A percentile compares a stretch with the other conserved stretches of the same genome.
These are phyloP conservation scores for Penicillium polonicum DNA, from an alignment of 2,329 filamentous ascomycete species.

Conservation along the genomic window DNA sequence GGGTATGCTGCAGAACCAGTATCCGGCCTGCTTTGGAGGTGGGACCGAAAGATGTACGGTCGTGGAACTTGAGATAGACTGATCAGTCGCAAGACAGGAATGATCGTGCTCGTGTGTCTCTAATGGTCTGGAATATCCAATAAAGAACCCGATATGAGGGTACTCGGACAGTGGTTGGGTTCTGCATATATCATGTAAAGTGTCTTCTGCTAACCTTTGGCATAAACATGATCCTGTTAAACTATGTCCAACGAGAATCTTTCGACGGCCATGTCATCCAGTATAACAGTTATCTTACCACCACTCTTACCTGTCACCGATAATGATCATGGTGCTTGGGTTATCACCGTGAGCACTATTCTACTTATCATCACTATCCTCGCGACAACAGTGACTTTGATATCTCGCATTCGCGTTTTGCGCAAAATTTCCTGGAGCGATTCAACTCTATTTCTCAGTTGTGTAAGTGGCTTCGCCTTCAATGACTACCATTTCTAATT, in stretches of 20 bases:
- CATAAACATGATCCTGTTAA: not conserved
- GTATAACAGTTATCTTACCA: not conserved
- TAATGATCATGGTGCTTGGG: constrained; percentile 13
- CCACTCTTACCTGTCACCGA: constrained; percentile 10
- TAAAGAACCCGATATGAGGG: not conserved
- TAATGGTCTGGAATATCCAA: not conserved
- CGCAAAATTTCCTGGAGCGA: constrained; percentile 10
- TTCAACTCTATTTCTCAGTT: constrained; percentile 1
- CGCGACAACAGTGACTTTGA: constrained; percentile 7
- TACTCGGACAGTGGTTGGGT: not conserved
- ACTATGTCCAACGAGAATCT: not conserved
- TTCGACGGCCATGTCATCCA: not conserved
- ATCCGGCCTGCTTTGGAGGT: not conserved
- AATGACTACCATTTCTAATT: not conserved
- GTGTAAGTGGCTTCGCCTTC: not conserved
- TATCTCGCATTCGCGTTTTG: constrained; percentile 10
- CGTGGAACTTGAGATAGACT: constrained; percentile 3
- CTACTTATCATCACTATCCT: constrained; percentile 10
- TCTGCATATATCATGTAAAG: not conserved
- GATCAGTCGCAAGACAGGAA: not conserved
- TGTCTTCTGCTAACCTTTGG: not conserved
- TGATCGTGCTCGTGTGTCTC: not conserved
- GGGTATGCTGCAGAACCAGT: not conserved
- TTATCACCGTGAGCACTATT: constrained; percentile 13
- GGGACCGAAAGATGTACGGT: not conserved